Base-by-base conservation (phyloP, 148 eudicot species). In the Vaccinium vitisidaea region DNA sequence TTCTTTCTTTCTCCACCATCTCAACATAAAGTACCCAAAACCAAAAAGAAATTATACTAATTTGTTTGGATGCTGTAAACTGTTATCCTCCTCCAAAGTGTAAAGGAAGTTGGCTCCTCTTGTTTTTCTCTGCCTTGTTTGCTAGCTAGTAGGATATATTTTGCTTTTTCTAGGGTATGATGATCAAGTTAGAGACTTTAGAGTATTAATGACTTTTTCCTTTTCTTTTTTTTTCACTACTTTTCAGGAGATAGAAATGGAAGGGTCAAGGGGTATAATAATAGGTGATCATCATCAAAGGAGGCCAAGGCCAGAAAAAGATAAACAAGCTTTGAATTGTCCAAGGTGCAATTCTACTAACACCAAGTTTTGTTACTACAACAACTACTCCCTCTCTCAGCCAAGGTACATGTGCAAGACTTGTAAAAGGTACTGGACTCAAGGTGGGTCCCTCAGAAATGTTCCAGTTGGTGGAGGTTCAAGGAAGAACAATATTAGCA, bases 381-480 rank as follows among this genome's bases (percentile, higher is more conserved):
- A 91, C 88, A 91, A 91, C 81, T 91, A 91, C 79, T 89, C 90
- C 53, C 90, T 91, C 6, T 53, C 93, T 10, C 93, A 91, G 75
- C 93, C 93, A 48, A 89, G 93, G 53, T 88, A 89, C 82, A 89
- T 91, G 25, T 91, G 93, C 89, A 91, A 91, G 88, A 87, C 90
- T 27, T 91, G 93, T 84, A 87, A 89, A 81, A 87, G 93, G 84
- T 91, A 91, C 54, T 91, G 93, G 91, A 91, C 93, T 81, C 90
- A 88, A 74, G 93, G 93, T 13, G 93, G 93, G 39, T 84, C 93
- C 32, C 88, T 91, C 8, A 87, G 93, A 30, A 91, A 88, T 80
- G 89, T 91, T 65, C 93, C 93, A 4, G 91, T 91, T 16, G 93
- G 93, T 8, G 93, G 93, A 12, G 91, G 93, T 10, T 91, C 93